phyloP scores from a whole-genome alignment of 2,329 filamentous ascomycete genomes.

The Pyrenochaeta sp. region DNA sequence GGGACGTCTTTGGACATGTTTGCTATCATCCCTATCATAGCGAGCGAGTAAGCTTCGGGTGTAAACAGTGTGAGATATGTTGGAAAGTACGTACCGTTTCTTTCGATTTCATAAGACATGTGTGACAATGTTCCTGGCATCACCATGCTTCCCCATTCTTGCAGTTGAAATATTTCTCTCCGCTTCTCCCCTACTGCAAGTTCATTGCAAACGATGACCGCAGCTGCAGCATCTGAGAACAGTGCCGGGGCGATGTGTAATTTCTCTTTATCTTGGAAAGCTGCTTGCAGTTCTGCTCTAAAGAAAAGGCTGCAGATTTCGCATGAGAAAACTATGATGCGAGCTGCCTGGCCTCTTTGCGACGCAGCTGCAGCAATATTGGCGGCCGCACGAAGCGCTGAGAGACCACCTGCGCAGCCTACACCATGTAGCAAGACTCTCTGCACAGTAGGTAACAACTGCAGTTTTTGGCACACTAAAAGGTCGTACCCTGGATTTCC shows the following conservation, averaged over 20 bases:
- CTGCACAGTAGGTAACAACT: constrained; percentile 39
- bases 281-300: constrained; percentile 71
- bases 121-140: constrained; percentile 69
- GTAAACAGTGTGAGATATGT: too few relatives aligned
- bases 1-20: constrained; percentile 34
- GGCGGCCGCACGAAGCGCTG: constrained; percentile 58
- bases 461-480: constrained; percentile 45
- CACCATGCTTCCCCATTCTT: constrained; percentile 71
- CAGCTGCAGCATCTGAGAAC: constrained; percentile 75
- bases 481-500: constrained; percentile 52
- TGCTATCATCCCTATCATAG: constrained; percentile 25
- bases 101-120: constrained; percentile 72
- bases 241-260: constrained; percentile 71
- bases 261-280: constrained; percentile 58
- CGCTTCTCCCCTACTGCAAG: constrained; percentile 19
- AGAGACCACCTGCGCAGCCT: constrained; percentile 51
- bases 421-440: constrained; percentile 49
- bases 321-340: constrained; percentile 71
- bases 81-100: constrained; percentile 65
- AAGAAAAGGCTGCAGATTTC: constrained; percentile 64
- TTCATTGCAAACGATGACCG: too few relatives aligned
- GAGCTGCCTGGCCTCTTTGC: constrained; percentile 66
- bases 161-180: constrained; percentile 63
- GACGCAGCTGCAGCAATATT: constrained; percentile 71
- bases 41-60: too few relatives aligned